Evolutionary conservation across 371 early-diverging fungal genomes (phyloP).

Genomic region (Rhizopus delemar): DNA sequence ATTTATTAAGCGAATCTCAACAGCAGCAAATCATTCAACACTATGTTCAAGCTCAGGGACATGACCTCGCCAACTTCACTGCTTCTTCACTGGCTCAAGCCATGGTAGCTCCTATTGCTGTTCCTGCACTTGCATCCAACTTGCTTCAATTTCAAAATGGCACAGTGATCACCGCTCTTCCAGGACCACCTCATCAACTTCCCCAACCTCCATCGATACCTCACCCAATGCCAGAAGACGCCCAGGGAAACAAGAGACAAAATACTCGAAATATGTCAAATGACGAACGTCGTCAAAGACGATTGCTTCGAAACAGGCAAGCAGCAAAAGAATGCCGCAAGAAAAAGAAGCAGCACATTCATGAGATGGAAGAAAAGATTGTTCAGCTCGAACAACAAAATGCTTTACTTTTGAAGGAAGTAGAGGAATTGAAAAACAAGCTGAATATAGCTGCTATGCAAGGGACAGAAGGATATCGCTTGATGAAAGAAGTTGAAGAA

Average conservation of each 20-base stretch:
- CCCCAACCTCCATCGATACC: constrained; percentile 19
- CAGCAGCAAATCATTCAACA: constrained; percentile 47
- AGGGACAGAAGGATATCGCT: constrained; percentile 54
- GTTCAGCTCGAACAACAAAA: constrained; percentile 68
- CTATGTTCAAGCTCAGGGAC: constrained; percentile 48
- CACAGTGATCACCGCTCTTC: constrained; percentile 49
- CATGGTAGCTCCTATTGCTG: constrained; percentile 54
- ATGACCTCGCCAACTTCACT: constrained; percentile 46
- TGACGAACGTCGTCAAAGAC: constrained; percentile 76
- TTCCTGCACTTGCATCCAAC: constrained; percentile 35
- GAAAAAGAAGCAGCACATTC: constrained; percentile 79
- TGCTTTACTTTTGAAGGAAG: constrained; percentile 56
- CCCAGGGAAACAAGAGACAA: constrained; percentile 29
- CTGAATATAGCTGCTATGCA: constrained; percentile 64
- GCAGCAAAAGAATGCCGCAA: constrained; percentile 85
- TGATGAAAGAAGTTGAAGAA: constrained; percentile 69
- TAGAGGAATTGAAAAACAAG: constrained; percentile 68
- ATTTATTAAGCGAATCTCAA: constrained; percentile 33
- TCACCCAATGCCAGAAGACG: constrained; percentile 17
- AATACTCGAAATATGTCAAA: constrained; percentile 52
- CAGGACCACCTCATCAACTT: constrained; percentile 42
- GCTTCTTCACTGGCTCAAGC: constrained; percentile 55
- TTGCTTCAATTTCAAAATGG: constrained; percentile 42
- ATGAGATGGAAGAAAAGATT: constrained; percentile 71
- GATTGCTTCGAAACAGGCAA: constrained; percentile 72